A percentile compares a stretch with the other conserved stretches of the same genome.
Conservation (phyloP, 306 rosid species). For the Vigna unguiculata region DNA sequence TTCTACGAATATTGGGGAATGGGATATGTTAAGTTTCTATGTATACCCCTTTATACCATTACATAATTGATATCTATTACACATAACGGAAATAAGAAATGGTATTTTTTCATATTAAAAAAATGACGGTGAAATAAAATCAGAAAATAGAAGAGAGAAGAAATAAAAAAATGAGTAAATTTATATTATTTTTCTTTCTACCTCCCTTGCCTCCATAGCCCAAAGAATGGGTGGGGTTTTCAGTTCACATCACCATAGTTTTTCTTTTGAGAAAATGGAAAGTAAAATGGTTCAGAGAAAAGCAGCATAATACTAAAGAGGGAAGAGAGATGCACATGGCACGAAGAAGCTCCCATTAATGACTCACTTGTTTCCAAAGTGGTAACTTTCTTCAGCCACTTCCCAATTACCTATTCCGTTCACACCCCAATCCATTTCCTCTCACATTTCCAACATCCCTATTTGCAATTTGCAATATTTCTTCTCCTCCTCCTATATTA, state of each 20-base stretch:
- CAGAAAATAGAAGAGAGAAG: no score
- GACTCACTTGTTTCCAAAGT: constrained; percentile 11
- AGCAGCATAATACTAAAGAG: not conserved
- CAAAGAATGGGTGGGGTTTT: not conserved
- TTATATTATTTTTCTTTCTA: no score
- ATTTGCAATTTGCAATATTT: not conserved
- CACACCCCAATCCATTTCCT: not conserved
- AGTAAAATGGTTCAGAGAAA: not conserved
- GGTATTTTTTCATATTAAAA: no score
- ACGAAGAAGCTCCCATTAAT: constrained; percentile 23
- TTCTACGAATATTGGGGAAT: no score
- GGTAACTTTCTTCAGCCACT: constrained; percentile 14
- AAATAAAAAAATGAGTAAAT: no score
- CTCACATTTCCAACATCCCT: constrained; percentile 26
- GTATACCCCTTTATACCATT: no score
- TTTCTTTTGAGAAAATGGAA: not conserved
- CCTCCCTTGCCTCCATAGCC: no score
- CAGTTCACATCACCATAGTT: not conserved
- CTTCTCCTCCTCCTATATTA: not conserved
- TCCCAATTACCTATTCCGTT: not conserved
- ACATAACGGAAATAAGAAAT: no score
- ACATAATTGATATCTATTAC: no score
- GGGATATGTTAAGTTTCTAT: no score
- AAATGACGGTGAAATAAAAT: no score
- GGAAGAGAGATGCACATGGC: not conserved